These are phyloP conservation scores for Teratosphaeria destructans DNA, from an alignment of 2,329 filamentous ascomycete species.

Conservation along the genomic window DNA sequence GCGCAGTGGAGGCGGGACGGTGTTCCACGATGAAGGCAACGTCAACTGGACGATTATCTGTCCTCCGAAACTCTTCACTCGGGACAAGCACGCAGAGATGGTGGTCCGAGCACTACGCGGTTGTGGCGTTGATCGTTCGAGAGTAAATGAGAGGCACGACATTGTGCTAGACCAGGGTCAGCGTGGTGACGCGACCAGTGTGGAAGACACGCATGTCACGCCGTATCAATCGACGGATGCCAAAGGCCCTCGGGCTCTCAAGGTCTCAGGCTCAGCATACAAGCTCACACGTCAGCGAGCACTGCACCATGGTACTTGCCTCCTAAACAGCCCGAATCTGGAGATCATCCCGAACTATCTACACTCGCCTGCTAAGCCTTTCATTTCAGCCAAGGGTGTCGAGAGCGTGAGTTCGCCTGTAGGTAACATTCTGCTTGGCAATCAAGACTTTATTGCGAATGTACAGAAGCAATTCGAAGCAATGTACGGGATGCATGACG, in stretches of 20 bases:
- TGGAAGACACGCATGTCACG: constrained; percentile 34
- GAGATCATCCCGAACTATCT: constrained; percentile 58
- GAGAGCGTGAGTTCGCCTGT: constrained; percentile 84
- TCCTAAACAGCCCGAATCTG: constrained; percentile 69
- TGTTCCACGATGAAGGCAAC: constrained; percentile 90
- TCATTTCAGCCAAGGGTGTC: constrained; percentile 72
- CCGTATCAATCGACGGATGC: constrained; percentile 30
- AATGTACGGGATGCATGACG: constrained; percentile 50
- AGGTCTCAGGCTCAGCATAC: constrained; percentile 90
- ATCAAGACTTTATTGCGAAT: constrained; percentile 32
- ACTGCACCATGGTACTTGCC: constrained; percentile 85
- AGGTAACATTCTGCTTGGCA: constrained; percentile 58
- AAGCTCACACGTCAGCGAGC: constrained; percentile 75
- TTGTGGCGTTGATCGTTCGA: constrained; percentile 48
- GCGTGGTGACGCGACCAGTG: constrained; percentile 16
- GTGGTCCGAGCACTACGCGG: constrained; percentile 68
- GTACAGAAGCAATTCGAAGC: constrained; percentile 49
- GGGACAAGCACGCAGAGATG: constrained; percentile 85
- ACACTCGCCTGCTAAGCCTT: constrained; percentile 64
- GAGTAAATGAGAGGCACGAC: constrained; percentile 85
- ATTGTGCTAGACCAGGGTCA: constrained; percentile 61
- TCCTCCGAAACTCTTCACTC: constrained; percentile 64
- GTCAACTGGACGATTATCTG: constrained; percentile 91
- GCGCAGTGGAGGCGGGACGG: constrained; percentile 79
- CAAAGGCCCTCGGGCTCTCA: constrained; percentile 37